Evolutionary conservation across 2,329 filamentous ascomycete species (phyloP).

Genomic region (Nothopassalora personata): DNA sequence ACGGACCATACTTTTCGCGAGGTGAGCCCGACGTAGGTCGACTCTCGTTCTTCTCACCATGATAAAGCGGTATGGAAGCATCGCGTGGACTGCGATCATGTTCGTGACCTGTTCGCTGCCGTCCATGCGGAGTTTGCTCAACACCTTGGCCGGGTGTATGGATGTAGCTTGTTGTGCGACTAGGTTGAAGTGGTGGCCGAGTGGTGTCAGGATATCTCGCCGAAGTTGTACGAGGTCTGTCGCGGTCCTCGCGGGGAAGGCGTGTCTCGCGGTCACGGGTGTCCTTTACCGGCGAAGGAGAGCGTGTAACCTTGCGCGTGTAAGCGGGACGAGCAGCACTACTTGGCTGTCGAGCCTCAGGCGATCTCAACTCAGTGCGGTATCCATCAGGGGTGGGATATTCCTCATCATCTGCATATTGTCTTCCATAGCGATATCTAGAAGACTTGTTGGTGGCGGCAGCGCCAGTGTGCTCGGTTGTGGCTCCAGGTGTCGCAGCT

Average conservation of each 20-base stretch:
- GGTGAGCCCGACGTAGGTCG: slow-evolving; percentile 16
- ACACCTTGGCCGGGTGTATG: slow-evolving; percentile 23
- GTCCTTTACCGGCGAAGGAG: slow-evolving; percentile 25
- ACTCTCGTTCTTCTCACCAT: slow-evolving; percentile 16
- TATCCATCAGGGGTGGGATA: slow-evolving; percentile 29
- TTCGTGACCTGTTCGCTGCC: slow-evolving; percentile 10
- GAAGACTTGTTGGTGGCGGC: slow-evolving; percentile 10
- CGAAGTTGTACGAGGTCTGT: slow-evolving; percentile 16
- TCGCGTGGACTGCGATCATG: slow-evolving; percentile 14
- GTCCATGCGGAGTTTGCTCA: slow-evolving; percentile 11
- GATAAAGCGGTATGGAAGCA: slow-evolving; percentile 6
- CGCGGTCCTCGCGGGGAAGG: slow-evolving; percentile 6
- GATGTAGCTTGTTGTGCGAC: slow-evolving; percentile 27
- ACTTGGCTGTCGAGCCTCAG: background rate
- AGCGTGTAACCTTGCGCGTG: slow-evolving; percentile 21
- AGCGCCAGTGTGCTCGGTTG: slow-evolving; percentile 22
- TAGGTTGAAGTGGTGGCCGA: slow-evolving; percentile 15
- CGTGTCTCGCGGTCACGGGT: slow-evolving; percentile 14
- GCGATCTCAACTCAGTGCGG: slow-evolving; percentile 24
- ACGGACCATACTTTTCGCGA: slow-evolving; percentile 32
- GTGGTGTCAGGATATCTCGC: slow-evolving; percentile 20
- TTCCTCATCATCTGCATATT: slow-evolving; percentile 30
- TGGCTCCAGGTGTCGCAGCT: slow-evolving; percentile 25
- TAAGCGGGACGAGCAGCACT: slow-evolving; percentile 3
- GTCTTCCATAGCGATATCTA: slow-evolving; percentile 24